These are phyloP conservation scores for Cercophora samala DNA, from an alignment of 495 filamentous ascomycete genomes.

Conservation along the genomic window DNA sequence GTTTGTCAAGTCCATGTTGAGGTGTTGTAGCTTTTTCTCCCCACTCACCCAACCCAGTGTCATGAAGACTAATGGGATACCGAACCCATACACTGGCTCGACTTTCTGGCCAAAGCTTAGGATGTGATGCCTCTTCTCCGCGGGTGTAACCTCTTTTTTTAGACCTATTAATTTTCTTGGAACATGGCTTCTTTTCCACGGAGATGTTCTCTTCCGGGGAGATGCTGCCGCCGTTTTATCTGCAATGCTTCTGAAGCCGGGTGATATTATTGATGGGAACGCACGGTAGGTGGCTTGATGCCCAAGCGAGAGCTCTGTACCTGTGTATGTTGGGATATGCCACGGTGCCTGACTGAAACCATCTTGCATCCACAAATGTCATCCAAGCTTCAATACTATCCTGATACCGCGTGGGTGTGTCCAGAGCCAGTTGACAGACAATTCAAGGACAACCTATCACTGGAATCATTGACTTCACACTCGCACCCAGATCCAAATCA, in stretches of 20 bases:
- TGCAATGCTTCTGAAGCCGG: background rate
- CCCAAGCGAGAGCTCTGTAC: background rate
- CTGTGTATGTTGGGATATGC: background rate
- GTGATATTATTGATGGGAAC: background rate
- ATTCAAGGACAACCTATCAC: too few species aligned
- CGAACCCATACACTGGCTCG: background rate
- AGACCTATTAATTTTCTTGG: background rate
- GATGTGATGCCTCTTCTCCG: background rate
- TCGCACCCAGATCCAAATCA: background rate
- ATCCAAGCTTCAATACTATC: too few species aligned
- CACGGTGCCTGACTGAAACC: background rate
- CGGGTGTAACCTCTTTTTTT: background rate
- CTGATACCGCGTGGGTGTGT: too few species aligned
- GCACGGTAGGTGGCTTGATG: background rate
- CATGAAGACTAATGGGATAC: too few species aligned
- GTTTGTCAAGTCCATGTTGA: background rate
- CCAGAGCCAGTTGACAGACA: too few species aligned
- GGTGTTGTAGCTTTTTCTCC: background rate
- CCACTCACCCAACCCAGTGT: background rate
- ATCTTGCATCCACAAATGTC: too few species aligned
- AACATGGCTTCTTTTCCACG: background rate
- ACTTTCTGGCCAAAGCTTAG: background rate
- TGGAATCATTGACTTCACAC: too few species aligned
- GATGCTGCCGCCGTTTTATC: background rate
- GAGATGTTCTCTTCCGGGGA: background rate